A percentile compares a stretch with the other conserved stretches of the same genome.
phyloP scores from a whole-genome alignment of 345 rosid genomes.

The Gossypium anomalum region DNA sequence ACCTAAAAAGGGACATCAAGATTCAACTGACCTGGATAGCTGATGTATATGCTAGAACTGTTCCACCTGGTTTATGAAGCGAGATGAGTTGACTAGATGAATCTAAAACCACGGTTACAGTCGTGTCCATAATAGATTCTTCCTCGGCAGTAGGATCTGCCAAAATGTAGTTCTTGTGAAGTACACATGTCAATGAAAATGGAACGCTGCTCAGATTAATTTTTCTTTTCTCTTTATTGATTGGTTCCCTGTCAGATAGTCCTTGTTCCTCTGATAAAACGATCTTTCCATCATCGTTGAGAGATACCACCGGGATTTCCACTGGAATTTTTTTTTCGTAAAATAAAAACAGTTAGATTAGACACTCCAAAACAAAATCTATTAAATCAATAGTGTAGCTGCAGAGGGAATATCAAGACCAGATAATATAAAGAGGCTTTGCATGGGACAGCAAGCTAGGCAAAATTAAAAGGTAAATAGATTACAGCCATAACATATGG shows the following conservation, averaged over 20 bases:
- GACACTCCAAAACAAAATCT: neutral
- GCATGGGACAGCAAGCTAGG: neutral
- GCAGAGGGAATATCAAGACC: neutral
- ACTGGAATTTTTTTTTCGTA: constrained; percentile 36
- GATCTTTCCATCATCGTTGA: constrained; percentile 77
- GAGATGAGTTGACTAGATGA: constrained; percentile 60
- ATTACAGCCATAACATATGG: neutral
- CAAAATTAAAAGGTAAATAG: neutral
- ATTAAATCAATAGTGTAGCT: neutral
- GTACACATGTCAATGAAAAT: constrained; percentile 68
- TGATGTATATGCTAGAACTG: constrained; percentile 55
- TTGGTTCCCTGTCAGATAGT: constrained; percentile 45
- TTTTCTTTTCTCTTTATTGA: constrained; percentile 73
- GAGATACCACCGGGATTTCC: constrained; percentile 71
- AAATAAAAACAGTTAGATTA: constrained; percentile 6
- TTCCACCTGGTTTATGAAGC: constrained; percentile 81
- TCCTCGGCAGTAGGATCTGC: constrained; percentile 92
- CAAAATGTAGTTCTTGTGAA: constrained; percentile 72
- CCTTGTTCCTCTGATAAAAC: constrained; percentile 44
- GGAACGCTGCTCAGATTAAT: constrained; percentile 58
- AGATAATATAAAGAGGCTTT: neutral
- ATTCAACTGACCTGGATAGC: constrained; percentile 55
- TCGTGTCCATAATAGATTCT: constrained; percentile 82
- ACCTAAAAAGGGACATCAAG: neutral
- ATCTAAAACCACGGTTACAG: constrained; percentile 67